Base-by-base conservation (phyloP, 208 protist species). In the Eutreptiella sp. region DNA sequence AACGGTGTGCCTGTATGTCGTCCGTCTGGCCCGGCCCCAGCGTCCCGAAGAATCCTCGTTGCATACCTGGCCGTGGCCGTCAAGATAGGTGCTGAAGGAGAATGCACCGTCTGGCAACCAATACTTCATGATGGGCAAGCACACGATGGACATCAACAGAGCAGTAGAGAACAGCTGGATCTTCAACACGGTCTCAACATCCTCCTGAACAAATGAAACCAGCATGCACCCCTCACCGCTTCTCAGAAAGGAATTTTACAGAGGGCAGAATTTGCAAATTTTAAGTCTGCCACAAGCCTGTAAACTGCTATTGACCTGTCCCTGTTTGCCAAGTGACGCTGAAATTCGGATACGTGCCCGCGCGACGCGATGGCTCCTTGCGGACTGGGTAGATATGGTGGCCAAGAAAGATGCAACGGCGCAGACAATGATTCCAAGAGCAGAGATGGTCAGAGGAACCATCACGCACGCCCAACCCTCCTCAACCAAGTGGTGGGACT, bases 391-490 rank as follows among this genome's bases (percentile, higher is more conserved):
- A n/a, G n/a, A n/a, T n/a, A n/a, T n/a, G 23, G 80, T 77, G 47
- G 69, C 77, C 21, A 86, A 66, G 3, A 67, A 60, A 27, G 83
- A 81, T 4, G 81, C 77, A 7, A 75, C 59, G 14, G 86, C 81
- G 70, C 80, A 89, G 19, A 87, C 81, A 28, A 85, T 5, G 43
- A 87, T 79, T 27, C 83, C 83, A 24, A 53, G 60, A n/a, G 80
- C 81, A 16, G 83, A 87, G 75, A 89, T 87, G 52, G 87, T 73
- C 24, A 89, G 68, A 2, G 83, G 83, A 64, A 83, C 87, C 83
- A 89, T 89, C 83, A 89, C 85, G 28, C 66, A 68, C n/a, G 79
- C 80, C 50, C 84, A 89, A 31, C 64, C 72, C 14, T 24, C 47
- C 0, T 72, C 71, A 26, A 89, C 76, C 60, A 85, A 74, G 1